Base-by-base conservation (phyloP, 2,329 filamentous ascomycete species). In the Stagonosporopsis vannaccii region DNA sequence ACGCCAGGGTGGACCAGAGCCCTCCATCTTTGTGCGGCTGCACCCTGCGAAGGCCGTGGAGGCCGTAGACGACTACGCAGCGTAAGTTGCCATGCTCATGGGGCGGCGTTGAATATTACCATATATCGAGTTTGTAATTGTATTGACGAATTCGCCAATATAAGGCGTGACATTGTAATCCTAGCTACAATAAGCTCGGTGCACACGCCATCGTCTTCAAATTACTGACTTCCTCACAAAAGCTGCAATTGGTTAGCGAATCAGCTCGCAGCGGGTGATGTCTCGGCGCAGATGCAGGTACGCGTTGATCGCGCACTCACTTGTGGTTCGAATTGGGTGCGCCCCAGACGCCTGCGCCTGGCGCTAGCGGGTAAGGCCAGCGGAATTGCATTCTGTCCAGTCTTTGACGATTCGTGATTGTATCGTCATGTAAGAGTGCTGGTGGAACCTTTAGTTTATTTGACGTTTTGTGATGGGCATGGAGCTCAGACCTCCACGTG, bases 101-200 rank as follows among this genome's bases (percentile, higher is more conserved):
- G 6, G 9, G 5, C 20, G 11, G 26, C 7, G 17, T 26, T 28
- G 6, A 3, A 22, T 35, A 69, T 26, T 73, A 83, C 81, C 70
- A 59, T 83, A 84, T 6, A 76, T 76, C 1, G 82, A 47, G 59
- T 84, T 85, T 3, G 81, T 83, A 42, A 84, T 58, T 0, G 82
- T 80, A 60, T 84, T 85, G 55, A 84, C 71, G 57, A 84, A 81
- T 60, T 85, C 82, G 28, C 79, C 83, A 43, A 84, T 74, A 62
- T 84, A 84, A 3, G 70, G 64, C 2, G 81, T 82, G 48, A 85
- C 70, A 49, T 77, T 79, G 61, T 84, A 86, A 66, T 87, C 84
- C 74, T 87, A n/a, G 28, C 3, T 19, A 19, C 17, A 1, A 8
- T 50, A 2, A 50, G 44, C 22, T 7, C 25, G 30, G n/a, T 25